A percentile compares a stretch with the other conserved stretches of the same genome.
phyloP scores from a whole-genome alignment of 1,284 basidiomycete genomes.

The Coriolopsis trogii region DNA sequence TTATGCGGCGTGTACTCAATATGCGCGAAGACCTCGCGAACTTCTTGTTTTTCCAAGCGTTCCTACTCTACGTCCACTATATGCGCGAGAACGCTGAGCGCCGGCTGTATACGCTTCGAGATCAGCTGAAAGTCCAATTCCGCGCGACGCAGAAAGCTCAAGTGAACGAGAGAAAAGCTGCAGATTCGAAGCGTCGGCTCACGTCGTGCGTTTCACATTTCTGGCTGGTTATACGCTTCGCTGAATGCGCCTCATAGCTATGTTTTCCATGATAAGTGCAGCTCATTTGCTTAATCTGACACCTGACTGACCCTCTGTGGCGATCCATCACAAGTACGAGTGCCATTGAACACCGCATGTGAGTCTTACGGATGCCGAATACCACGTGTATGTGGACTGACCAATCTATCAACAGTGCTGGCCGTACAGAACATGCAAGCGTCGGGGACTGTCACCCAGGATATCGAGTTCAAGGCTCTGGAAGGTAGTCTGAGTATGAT shows the following conservation, averaged over 20 bases:
- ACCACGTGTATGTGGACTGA: no score
- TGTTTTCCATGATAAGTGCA: slow-evolving; percentile 71
- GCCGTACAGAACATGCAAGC: slow-evolving; percentile 92
- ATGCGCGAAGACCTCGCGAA: slow-evolving; percentile 58
- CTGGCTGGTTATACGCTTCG: slow-evolving; percentile 1
- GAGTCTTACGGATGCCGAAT: slow-evolving; percentile 38
- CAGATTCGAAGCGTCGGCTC: slow-evolving; percentile 80
- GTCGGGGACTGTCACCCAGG: slow-evolving; percentile 63
- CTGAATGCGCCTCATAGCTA: slow-evolving; percentile 46
- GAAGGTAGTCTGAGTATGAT: slow-evolving; percentile 88
- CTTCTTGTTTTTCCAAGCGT: slow-evolving; percentile 64
- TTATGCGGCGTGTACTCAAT: neutral
- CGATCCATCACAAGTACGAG: slow-evolving; percentile 68
- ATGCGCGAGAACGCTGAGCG: slow-evolving; percentile 59
- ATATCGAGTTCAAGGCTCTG: slow-evolving; percentile 81
- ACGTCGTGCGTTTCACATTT: slow-evolving; percentile 60
- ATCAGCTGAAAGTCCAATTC: slow-evolving; percentile 79
- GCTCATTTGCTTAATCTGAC: neutral
- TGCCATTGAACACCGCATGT: slow-evolving; percentile 90
- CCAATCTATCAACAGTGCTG: slow-evolving; percentile 50
- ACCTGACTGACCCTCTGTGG: neutral
- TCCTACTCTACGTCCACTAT: slow-evolving; percentile 59
- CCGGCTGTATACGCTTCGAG: slow-evolving; percentile 61
- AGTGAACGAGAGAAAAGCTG: slow-evolving; percentile 79
- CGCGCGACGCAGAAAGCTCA: slow-evolving; percentile 84